Evolutionary conservation across 495 filamentous ascomycete genomes (phyloP).

Genomic region (Mytilinidion resinicola): DNA sequence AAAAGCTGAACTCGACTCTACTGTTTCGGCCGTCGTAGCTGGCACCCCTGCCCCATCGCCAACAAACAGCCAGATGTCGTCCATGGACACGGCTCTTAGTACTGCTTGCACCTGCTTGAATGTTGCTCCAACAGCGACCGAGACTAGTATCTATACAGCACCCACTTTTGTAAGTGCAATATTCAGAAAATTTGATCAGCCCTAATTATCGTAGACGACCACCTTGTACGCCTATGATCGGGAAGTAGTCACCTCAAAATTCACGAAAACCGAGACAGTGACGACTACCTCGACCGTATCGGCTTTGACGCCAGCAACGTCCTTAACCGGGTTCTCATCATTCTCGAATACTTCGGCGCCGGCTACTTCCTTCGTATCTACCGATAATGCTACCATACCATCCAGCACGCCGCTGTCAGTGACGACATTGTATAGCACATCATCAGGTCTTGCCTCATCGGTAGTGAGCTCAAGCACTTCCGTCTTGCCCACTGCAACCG

Average conservation of each 20-base stretch:
- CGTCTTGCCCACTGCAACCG: constrained; percentile 12
- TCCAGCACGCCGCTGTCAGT: neutral
- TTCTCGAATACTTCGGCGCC: too few species aligned
- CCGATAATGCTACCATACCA: neutral
- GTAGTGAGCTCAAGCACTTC: neutral
- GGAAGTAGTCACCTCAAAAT: neutral
- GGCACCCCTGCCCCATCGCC: neutral
- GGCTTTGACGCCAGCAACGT: too few species aligned
- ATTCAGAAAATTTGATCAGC: too few species aligned
- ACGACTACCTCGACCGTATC: too few species aligned
- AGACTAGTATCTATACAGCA: constrained; percentile 4
- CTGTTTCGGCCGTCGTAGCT: neutral
- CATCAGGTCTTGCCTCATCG: neutral
- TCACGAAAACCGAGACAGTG: neutral
- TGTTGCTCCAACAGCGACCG: constrained; percentile 4
- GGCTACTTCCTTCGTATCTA: too few species aligned
- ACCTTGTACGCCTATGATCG: neutral
- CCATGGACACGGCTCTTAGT: neutral
- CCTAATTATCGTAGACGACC: neutral
- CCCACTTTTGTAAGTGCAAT: constrained; percentile 1
- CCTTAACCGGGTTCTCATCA: too few species aligned
- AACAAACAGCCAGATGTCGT: neutral
- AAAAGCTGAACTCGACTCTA: neutral
- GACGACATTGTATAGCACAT: neutral
- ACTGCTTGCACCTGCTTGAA: constrained; percentile 8